Base-by-base conservation (phyloP, 495 filamentous ascomycete species). In the Amphirosellinia nigrospora region DNA sequence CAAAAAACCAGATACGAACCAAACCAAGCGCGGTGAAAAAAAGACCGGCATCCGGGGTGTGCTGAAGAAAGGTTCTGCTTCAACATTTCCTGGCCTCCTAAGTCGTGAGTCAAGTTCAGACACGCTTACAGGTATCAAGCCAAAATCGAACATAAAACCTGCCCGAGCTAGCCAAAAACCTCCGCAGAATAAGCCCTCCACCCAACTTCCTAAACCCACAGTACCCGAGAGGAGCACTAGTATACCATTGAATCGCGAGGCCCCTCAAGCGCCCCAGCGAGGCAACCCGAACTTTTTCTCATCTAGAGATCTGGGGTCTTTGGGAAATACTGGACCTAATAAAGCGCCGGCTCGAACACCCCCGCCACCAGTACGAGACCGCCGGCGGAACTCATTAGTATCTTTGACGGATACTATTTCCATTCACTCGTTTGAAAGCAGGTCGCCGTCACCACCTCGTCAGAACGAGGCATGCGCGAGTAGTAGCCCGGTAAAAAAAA, bases 341-440 rank as follows among this genome's bases (percentile, higher is more conserved):
- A 39, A 79, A 71, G 68, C 77, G 69, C 71, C 82, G 23, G 85
- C 85, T 5, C 74, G 80, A 34, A 66, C 84, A 7, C 86, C 84
- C 4, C 84, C 82, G 70, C 86, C 85, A 39, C 79, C 88, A 2
- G 75, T 88, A 11, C 82, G 85, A 38, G 86, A 89, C 55, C 82
- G 79, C 36, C 84, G 84, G 19, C 81, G 86, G 32, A 87, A 88
- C 52, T 90, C 89, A 0, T 76, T 87, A 15, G 77, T 90, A 7
- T 86, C 88, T 6, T 83, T 88, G 61, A 88, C 87, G 0, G 89
- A 91, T 74, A 83, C 88, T 0, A 88, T 87, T 66, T 89, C 89
- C 2, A 82, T 86, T 28, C 83, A 83, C 21, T 80, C 84, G 1
- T 75, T 74, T 28, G 82, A 83, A 60, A 77, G 77, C n/a, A 82